Evolutionary conservation across 768 basidiomycete species (phyloP).

Genomic region (Lactarius indigo): DNA sequence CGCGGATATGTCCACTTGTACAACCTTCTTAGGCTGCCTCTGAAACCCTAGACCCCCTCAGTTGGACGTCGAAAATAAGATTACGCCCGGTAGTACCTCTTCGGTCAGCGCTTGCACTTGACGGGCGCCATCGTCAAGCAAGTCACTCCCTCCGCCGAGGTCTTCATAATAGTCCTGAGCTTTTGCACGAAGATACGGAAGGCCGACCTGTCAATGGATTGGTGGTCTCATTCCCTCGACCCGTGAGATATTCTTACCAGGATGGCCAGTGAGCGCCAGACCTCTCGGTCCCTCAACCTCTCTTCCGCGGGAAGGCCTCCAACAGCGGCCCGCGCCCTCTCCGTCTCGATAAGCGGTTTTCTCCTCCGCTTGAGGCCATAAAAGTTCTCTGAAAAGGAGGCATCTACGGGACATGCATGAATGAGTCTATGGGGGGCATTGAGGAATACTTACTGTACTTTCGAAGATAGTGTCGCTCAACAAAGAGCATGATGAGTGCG

Average conservation of each 20-base stretch:
- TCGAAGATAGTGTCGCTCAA: constrained; percentile 87
- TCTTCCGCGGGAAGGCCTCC: constrained; percentile 63
- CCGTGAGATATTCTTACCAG: constrained; percentile 51
- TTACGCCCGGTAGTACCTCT: constrained; percentile 40
- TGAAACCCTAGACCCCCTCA: constrained; percentile 41
- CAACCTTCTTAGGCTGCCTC: constrained; percentile 49
- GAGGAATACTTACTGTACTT: constrained; percentile 62
- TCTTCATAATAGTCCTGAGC: constrained; percentile 88
- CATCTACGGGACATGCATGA: constrained; percentile 48
- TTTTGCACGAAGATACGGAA: constrained; percentile 89
- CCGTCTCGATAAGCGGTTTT: constrained; percentile 64
- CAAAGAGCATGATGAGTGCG: constrained; percentile 79
- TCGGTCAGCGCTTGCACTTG: constrained; percentile 48
- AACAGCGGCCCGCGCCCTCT: constrained; percentile 63
- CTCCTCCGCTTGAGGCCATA: constrained; percentile 86
- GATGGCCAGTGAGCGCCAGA: constrained; percentile 73
- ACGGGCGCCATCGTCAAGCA: constrained; percentile 47
- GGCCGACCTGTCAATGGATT: constrained; percentile 54
- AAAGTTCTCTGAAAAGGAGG: constrained; percentile 94
- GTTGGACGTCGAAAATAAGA: constrained; percentile 11
- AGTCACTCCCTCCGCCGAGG: constrained; percentile 78
- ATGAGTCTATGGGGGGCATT: neutral
- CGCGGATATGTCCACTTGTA: constrained; percentile 84
- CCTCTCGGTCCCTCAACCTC: constrained; percentile 60
- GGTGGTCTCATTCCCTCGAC: neutral